Conservation (phyloP, 2,329 filamentous ascomycete species). For the Cladosporium sp. region DNA sequence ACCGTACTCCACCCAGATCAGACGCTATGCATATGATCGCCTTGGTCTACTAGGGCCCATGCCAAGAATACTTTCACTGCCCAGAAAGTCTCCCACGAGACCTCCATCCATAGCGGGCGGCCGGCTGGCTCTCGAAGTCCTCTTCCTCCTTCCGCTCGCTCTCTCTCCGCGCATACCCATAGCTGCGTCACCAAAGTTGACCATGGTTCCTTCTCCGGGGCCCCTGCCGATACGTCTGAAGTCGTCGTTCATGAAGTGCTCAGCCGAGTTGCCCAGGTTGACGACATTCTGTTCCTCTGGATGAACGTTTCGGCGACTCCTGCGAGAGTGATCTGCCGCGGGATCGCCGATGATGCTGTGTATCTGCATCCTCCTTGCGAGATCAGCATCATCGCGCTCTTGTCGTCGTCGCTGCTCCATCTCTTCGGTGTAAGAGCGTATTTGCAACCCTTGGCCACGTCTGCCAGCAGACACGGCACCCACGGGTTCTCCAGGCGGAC, state of each 20-base stretch:
- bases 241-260: conserved; percentile 57
- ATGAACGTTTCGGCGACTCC: conserved; percentile 35
- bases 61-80: conserved; percentile 30
- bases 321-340: conserved; percentile 17
- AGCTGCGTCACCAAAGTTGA: conserved; percentile 26
- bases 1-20: background rate
- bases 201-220: conserved; percentile 28
- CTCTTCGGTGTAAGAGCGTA: conserved; percentile 32
- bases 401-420: conserved; percentile 35
- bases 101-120: conserved; percentile 18
- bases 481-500: conserved; percentile 10
- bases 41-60: conserved; percentile 9
- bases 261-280: conserved; percentile 44
- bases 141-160: conserved; percentile 23
- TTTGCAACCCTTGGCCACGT: conserved; percentile 11
- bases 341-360: conserved; percentile 31
- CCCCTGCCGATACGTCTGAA: conserved; percentile 34
- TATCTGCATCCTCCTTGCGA: conserved; percentile 48
- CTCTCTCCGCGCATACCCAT: conserved; percentile 28
- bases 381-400: conserved; percentile 42
- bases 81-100: conserved; percentile 28
- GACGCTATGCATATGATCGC: background rate
- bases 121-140: conserved; percentile 12
- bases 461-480: conserved; percentile 4
- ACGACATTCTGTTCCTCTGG: conserved; percentile 8